Base-by-base conservation (phyloP, 495 filamentous ascomycete species). In the Durotheca rogersii region DNA sequence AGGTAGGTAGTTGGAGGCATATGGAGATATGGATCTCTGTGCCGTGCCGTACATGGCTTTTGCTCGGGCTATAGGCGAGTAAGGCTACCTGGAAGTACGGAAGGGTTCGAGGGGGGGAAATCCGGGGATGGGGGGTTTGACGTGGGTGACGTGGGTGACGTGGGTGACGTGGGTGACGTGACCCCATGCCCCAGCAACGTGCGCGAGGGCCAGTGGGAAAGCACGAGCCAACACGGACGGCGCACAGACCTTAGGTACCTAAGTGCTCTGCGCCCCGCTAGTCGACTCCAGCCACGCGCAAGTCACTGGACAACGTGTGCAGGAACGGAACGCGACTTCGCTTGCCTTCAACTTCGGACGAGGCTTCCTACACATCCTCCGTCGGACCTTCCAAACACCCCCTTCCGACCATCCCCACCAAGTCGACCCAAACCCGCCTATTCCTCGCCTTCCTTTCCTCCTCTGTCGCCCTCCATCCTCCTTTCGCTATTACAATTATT, bases 221-320 rank as follows among this genome's bases (percentile, higher is more conserved):
- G 14, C n/a, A 34, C 34, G 32, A 19, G 11, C 31, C 32, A 31
- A 52, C 33, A n/a, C n/a, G n/a, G n/a, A n/a, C n/a, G n/a, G n/a
- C n/a, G n/a, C n/a, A n/a, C n/a, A n/a, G n/a, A n/a, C n/a, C n/a
- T n/a, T n/a, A n/a, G n/a, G n/a, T n/a, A n/a, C n/a, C n/a, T n/a
- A n/a, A n/a, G n/a, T n/a, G n/a, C n/a, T n/a, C n/a, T n/a, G n/a
- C n/a, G n/a, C n/a, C n/a, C n/a, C n/a, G n/a, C 11, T 14, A 3
- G 33, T 23, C 19, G 10, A 6, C 34, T 33, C 33, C 16, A 49
- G 44, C 53, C 48, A 49, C 55, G 55, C 55, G 47, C 42, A 41
- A 46, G 41, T 57, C 36, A 47, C 47, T 53, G 21, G 36, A 59
- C 43, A 18, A 59, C 49, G 56, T 59, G 56, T 59, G 56, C 56